Conservation (phyloP, 805 yeast genomes). For the Candida lessepsii region DNA sequence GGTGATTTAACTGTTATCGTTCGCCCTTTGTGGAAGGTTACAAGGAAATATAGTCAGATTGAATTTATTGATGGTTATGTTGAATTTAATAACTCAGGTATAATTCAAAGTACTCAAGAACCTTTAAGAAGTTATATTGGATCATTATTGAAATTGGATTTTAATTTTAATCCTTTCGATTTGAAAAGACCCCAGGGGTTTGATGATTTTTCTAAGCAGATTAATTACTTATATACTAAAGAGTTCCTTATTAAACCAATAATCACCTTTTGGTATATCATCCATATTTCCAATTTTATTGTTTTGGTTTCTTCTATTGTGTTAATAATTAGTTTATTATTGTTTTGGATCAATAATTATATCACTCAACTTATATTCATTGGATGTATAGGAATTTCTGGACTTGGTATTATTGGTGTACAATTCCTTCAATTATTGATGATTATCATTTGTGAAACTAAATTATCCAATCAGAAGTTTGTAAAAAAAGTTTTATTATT, state of each 20-base stretch:
- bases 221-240: slow-evolving; percentile 2
- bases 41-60: background rate
- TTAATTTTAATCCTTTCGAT: background rate
- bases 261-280: background rate
- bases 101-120: background rate
- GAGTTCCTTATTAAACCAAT: background rate
- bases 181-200: background rate
- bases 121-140: background rate
- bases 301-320: slow-evolving; percentile 3
- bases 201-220: slow-evolving; percentile 1
- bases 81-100: background rate
- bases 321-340: background rate
- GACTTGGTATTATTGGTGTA: background rate
- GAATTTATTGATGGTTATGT: slow-evolving; percentile 5
- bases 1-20: slow-evolving; percentile 20
- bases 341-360: slow-evolving; percentile 3
- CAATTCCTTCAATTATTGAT: slow-evolving; percentile 3
- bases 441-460: background rate
- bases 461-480: slow-evolving; percentile 1
- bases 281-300: slow-evolving; percentile 10
- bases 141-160: background rate
- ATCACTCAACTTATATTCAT: background rate
- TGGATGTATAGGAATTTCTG: background rate
- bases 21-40: slow-evolving; percentile 17
- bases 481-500: slow-evolving; percentile 1